Evolutionary conservation across 2,329 filamentous ascomycete genomes (phyloP).

Genomic region (Rhynchosporium graminicola): DNA sequence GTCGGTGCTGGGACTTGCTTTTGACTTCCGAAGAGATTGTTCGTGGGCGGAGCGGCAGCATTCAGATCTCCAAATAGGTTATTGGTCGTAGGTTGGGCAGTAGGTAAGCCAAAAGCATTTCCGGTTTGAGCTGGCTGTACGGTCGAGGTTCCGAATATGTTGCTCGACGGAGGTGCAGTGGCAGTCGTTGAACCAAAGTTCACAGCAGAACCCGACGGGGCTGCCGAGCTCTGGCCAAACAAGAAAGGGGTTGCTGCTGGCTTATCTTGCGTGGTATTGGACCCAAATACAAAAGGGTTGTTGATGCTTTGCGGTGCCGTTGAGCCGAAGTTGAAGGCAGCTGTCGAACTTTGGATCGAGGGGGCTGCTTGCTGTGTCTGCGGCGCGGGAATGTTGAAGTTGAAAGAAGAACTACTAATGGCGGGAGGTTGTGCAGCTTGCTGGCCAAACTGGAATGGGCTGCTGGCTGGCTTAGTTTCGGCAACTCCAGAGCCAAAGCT

Average conservation of each 20-base stretch:
- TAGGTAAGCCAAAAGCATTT: slow-evolving; percentile 11
- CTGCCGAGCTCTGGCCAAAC: slow-evolving; percentile 21
- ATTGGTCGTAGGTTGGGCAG: slow-evolving; percentile 13
- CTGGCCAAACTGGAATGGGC: slow-evolving; percentile 14
- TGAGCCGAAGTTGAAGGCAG: slow-evolving; percentile 19
- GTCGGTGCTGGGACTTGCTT: slow-evolving; percentile 14
- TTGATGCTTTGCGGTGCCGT: background rate
- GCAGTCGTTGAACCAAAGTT: slow-evolving; percentile 10
- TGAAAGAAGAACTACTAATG: slow-evolving; percentile 6
- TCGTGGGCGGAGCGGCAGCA: slow-evolving; percentile 15
- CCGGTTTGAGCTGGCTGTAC: slow-evolving; percentile 9
- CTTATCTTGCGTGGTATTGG: slow-evolving; percentile 13
- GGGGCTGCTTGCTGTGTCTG: background rate
- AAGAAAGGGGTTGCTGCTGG: slow-evolving; percentile 21
- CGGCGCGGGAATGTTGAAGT: slow-evolving; percentile 8
- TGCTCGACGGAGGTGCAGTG: slow-evolving; percentile 12
- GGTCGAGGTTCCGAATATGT: slow-evolving; percentile 24
- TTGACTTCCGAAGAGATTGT: slow-evolving; percentile 20
- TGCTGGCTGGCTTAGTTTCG: slow-evolving; percentile 16
- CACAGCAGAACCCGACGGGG: slow-evolving; percentile 15
- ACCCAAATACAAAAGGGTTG: slow-evolving; percentile 22
- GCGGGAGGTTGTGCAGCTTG: slow-evolving; percentile 8
- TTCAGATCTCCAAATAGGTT: slow-evolving; percentile 21
- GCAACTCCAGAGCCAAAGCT: slow-evolving; percentile 24
- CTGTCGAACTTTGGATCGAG: slow-evolving; percentile 2